Evolutionary conservation across 1,284 basidiomycete species (phyloP).

Genomic region (Pterulicium gracile): DNA sequence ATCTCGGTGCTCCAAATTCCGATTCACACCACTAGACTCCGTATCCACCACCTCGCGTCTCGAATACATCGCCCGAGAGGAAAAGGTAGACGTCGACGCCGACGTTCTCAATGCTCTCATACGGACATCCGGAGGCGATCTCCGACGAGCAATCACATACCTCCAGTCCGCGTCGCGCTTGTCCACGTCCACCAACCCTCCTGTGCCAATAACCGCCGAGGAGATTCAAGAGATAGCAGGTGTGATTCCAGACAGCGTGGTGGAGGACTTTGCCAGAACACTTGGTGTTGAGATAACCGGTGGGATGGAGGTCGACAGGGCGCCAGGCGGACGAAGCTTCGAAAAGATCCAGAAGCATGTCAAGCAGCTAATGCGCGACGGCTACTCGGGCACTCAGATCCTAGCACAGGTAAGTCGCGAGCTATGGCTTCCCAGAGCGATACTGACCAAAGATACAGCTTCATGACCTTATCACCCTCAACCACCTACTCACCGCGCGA

Average conservation of each 20-base stretch:
- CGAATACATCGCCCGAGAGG: conserved; percentile 65
- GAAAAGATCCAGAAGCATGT: conserved; percentile 67
- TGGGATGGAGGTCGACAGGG: conserved; percentile 40
- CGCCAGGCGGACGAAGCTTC: conserved; percentile 38
- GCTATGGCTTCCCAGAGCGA: background rate
- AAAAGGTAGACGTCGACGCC: conserved; percentile 38
- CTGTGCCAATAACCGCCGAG: conserved; percentile 57
- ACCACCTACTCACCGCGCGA: conserved; percentile 71
- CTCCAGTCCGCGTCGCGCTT: conserved; percentile 92
- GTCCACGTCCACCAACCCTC: conserved; percentile 56
- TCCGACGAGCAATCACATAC: conserved; percentile 97
- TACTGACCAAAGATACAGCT: conserved; percentile 37
- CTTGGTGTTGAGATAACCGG: conserved; percentile 67
- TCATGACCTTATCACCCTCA: conserved; percentile 82
- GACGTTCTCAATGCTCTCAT: conserved; percentile 67
- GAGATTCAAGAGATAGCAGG: conserved; percentile 97
- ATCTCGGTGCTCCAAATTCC: conserved; percentile 98
- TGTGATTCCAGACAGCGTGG: conserved; percentile 73
- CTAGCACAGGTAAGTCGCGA: conserved; percentile 71
- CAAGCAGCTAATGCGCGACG: conserved; percentile 70
- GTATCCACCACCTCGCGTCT: conserved; percentile 71
- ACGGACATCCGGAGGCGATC: conserved; percentile 79
- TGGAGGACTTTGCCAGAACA: conserved; percentile 58
- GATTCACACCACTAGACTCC: conserved; percentile 88
- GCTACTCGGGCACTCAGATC: conserved; percentile 89